Evolutionary conservation across 164 flowering plant genomes (phyloP), one percentile per base, ranked within the genome.

Genomic region (Vitis rotundifolia): DNA sequence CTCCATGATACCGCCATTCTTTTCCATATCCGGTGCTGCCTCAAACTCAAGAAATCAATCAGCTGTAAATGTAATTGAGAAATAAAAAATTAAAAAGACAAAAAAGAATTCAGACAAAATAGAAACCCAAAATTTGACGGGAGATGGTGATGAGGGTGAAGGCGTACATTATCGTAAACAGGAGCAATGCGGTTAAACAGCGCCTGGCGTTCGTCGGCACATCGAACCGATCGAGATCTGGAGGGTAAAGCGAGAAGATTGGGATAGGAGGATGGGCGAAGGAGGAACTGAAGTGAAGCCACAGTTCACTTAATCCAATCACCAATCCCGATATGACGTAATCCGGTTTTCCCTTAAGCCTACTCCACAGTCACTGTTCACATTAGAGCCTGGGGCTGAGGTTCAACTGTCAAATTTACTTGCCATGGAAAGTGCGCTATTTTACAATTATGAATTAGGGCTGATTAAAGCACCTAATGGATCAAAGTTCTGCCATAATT

Each of bases 141-240:
- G 49, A 66, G n/a, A 62, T 15, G 22, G 16, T 3, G 48, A 50
- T 26, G 47, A 58, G 19, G 59, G 29, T 22, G 61, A 3, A 5
- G 16, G 78, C 75, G 44, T 71, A 95, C 99, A 59, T 86, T 83
- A 76, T 93, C 98, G 58, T 93, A 93, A 18, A 86, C 91, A 26
- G 96, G 96, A 70, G 98, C 91, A 73, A 95, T 91, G 76, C 96
- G 96, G 81, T 63, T 86, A 65, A 93, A 93, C 15, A 93, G 96
- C 44, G 74, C 85, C 76, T 86, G 98, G 56, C 98, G 92, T 11
- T 92, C 91, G 63, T 15, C 66, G 28, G 91, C 64, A 66, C 88
- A 83, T 44, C 68, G 78, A 26, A 83, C 75, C 28, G 72, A 68
- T 16, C 55, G 68, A 54, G 12, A 11, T 11, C 54, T 57, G 63